Evolutionary conservation across 163 green algal genomes (phyloP), one percentile per base, ranked within the genome.

Genomic region (Coccomyxa subellipsoidea): DNA sequence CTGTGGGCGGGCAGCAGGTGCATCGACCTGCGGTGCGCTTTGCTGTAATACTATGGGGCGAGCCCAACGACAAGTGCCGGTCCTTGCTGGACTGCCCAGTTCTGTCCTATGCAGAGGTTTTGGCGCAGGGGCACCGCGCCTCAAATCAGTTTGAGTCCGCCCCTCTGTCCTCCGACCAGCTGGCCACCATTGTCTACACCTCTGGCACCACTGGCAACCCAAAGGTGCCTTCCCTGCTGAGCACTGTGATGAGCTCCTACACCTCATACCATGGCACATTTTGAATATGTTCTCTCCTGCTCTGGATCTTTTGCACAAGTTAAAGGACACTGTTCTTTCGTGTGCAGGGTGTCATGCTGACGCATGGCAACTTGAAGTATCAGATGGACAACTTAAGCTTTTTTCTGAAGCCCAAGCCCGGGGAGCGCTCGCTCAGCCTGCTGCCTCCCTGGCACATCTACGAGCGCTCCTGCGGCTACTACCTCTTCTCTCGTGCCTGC

Each of bases 391-490:
- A 94, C 83, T 88, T 97, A n/a, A 54, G 80, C 9, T 66, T 88
- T 78, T 93, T 95, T 76, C 29, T 98, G 9, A 29, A 84, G 7
- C 78, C 93, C 0, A 6, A 76, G 15, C 54, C 89, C 4, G 89
- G 90, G 6, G 86, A 97, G 27, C 83, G 75, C 1, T 82, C 91
- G 12, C 88, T 98, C 38, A 93, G 80, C 38, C 87, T 98, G 81
- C 90, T 98, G 86, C 95, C 95, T 29, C 93, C 95, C 4, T 98
- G 95, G 95, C 95, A 98, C 89, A 96, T 98, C 86, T 98, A 98
- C 83, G 92, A 98, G 90, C 90, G 95, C 36, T 90, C 90, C 23
- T 82, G 31, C 23, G 87, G 87, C 36, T 96, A 97, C 88, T 95
- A 93, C 79, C 79, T 96, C 15, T 87, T 92, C 77, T 85, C 39